Conservation (phyloP, 352 stramenopile genomes). For the Blastocystis sp. region DNA sequence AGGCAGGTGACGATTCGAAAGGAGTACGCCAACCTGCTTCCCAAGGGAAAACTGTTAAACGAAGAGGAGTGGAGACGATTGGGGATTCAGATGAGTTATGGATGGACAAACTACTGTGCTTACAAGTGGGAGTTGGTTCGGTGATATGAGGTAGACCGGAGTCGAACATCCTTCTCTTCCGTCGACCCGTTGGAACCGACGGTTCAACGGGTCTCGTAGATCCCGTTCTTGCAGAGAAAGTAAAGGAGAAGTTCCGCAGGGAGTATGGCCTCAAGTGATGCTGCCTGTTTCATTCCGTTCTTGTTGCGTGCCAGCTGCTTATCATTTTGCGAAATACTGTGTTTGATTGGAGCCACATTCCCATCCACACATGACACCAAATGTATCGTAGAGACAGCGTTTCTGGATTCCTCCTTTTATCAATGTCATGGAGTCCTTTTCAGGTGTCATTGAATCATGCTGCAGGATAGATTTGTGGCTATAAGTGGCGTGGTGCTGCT, state of each 20-base stretch:
- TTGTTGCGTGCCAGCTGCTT: slow-evolving; percentile 6
- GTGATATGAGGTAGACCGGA: not conserved
- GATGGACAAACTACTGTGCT: slow-evolving; percentile 3
- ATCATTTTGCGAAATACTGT: not conserved
- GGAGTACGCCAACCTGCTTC: not conserved
- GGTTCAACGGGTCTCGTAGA: slow-evolving; percentile 6
- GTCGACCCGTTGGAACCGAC: not conserved
- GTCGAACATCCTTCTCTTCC: not conserved
- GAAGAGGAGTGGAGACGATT: not conserved
- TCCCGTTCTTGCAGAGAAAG: not conserved
- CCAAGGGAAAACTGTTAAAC: not conserved
- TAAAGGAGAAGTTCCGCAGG: not conserved
- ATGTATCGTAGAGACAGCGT: too few species aligned
- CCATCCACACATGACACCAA: too few species aligned
- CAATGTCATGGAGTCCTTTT: too few species aligned
- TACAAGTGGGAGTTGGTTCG: not conserved
- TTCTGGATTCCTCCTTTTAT: too few species aligned
- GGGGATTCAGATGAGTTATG: slow-evolving; percentile 7
- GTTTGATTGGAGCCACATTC: not conserved
- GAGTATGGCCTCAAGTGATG: not conserved
- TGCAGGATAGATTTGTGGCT: slow-evolving; percentile 27
- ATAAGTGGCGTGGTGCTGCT: slow-evolving; percentile 28
- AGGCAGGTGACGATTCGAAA: slow-evolving; percentile 11
- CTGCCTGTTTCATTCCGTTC: not conserved
- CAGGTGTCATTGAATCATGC: too few species aligned